A percentile compares a stretch with the other conserved stretches of the same genome.
phyloP scores from a whole-genome alignment of 352 stramenopile species.

The Phytophthora sp. region DNA sequence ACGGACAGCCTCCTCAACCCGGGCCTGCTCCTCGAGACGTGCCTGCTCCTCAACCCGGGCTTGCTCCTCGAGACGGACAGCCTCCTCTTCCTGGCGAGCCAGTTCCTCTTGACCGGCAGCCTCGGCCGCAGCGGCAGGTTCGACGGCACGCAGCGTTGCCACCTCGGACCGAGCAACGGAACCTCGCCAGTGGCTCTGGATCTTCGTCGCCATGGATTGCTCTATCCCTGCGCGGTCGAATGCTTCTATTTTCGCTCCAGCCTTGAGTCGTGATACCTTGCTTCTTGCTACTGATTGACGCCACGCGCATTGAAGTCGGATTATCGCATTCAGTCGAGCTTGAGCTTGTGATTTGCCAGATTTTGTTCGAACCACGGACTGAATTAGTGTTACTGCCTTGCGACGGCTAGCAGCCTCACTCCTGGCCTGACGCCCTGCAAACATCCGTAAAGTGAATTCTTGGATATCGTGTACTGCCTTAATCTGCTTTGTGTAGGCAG shows the following conservation, averaged over 20 bases:
- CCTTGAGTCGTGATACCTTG: conserved; percentile 19
- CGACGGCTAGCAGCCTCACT: conserved; percentile 16
- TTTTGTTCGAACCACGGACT: conserved; percentile 29
- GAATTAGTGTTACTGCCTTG: conserved; percentile 35
- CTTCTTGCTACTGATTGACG: conserved; percentile 23
- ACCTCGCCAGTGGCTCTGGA: conserved; percentile 46
- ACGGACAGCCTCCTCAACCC: too few relatives aligned
- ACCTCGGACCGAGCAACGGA: conserved; percentile 22
- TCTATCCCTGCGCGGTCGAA: conserved; percentile 2
- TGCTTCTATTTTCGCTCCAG: conserved; percentile 19
- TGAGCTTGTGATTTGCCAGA: conserved; percentile 17
- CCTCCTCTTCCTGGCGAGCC: conserved; percentile 4
- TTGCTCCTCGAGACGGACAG: conserved; percentile 5
- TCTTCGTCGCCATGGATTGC: conserved; percentile 36
- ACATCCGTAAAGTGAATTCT: conserved; percentile 33
- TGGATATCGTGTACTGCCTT: conserved; percentile 39
- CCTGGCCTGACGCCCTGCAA: conserved; percentile 32
- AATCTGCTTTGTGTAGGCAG: conserved; percentile 34
- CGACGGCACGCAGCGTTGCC: neutral
- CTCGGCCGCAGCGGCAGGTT: neutral
- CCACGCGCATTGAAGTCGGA: conserved; percentile 45
- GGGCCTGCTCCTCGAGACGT: too few relatives aligned
- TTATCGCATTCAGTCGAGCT: conserved; percentile 25
- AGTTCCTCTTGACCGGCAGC: conserved; percentile 8
- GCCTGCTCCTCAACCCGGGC: too few relatives aligned